Evolutionary conservation across 106 monocot genomes (phyloP).

Genomic region (Amphibolis antarctica): DNA sequence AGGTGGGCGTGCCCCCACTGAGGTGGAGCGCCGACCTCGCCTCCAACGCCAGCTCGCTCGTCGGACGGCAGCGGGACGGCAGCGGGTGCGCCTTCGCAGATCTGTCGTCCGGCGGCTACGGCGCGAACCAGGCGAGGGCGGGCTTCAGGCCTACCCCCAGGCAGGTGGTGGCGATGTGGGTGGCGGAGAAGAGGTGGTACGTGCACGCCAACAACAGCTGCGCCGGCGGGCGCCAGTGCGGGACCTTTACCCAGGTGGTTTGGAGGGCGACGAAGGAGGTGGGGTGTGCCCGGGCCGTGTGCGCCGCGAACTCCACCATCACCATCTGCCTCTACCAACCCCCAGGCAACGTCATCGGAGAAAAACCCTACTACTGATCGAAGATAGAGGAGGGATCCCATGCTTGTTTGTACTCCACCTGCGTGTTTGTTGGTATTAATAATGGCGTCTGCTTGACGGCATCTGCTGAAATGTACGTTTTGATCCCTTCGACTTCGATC

Average conservation of each 20-base stretch:
- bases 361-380: slow-evolving; percentile 50
- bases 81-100: slow-evolving; percentile 34
- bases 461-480: no score
- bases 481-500: no score
- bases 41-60: slow-evolving; percentile 5
- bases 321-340: slow-evolving; percentile 38
- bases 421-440: no score
- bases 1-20: slow-evolving; percentile 23
- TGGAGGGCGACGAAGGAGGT: slow-evolving; percentile 30
- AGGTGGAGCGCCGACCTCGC: slow-evolving; percentile 29
- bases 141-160: slow-evolving; percentile 26
- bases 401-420: no score
- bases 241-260: slow-evolving; percentile 51
- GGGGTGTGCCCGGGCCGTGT: slow-evolving; percentile 43
- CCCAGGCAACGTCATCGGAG: slow-evolving; percentile 32
- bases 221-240: slow-evolving; percentile 29
- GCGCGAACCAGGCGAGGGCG: slow-evolving; percentile 40
- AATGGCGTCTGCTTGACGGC: no score
- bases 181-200: slow-evolving; percentile 27
- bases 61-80: slow-evolving; percentile 9
- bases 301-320: slow-evolving; percentile 17
- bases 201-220: slow-evolving; percentile 30
- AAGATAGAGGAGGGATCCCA: no score
- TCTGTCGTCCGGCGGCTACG: slow-evolving; percentile 25
- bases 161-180: slow-evolving; percentile 41